phyloP scores from a whole-genome alignment of 2,329 filamentous ascomycete genomes.

The Calycina marina region DNA sequence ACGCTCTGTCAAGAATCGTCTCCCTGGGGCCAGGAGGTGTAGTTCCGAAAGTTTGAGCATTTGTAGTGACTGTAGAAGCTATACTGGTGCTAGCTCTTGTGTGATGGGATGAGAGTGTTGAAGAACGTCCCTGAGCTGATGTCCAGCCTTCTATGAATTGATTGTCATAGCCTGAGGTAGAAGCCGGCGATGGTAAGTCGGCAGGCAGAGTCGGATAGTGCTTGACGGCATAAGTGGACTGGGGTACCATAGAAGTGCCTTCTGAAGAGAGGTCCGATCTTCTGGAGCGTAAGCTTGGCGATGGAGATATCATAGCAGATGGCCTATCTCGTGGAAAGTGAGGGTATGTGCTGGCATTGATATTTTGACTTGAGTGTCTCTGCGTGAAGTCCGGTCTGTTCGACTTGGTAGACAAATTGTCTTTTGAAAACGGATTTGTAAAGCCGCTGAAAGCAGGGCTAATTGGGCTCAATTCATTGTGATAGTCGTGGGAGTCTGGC shows the following conservation, averaged over 20 bases:
- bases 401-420: conserved; percentile 8
- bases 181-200: conserved; percentile 42
- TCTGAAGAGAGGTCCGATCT: conserved; percentile 43
- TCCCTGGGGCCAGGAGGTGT: conserved; percentile 37
- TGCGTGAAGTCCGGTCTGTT: conserved; percentile 25
- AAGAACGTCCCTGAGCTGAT: conserved; percentile 42
- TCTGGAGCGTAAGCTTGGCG: conserved; percentile 45
- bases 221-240: conserved; percentile 34
- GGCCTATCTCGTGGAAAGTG: conserved; percentile 26
- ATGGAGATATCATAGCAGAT: conserved; percentile 38
- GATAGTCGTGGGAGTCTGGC: conserved; percentile 10
- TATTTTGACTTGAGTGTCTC: conserved; percentile 32
- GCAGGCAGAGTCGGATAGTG: conserved; percentile 38
- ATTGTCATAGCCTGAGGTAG: conserved; percentile 35
- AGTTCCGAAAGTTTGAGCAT: conserved; percentile 23
- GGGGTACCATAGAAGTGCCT: conserved; percentile 22
- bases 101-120: conserved; percentile 39
- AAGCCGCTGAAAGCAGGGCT: conserved; percentile 18
- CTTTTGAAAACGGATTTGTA: conserved; percentile 21
- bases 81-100: conserved; percentile 39
- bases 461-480: conserved; percentile 14
- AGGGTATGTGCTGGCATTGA: conserved; percentile 30
- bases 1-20: conserved; percentile 53
- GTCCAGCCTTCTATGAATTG: conserved; percentile 49
- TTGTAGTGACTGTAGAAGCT: conserved; percentile 30